Percentiles rank a stretch among this genome's conserved stretches.
Evolutionary conservation across 257 asterid species (phyloP).

Genomic region (Jaltomata sinuosa): DNA sequence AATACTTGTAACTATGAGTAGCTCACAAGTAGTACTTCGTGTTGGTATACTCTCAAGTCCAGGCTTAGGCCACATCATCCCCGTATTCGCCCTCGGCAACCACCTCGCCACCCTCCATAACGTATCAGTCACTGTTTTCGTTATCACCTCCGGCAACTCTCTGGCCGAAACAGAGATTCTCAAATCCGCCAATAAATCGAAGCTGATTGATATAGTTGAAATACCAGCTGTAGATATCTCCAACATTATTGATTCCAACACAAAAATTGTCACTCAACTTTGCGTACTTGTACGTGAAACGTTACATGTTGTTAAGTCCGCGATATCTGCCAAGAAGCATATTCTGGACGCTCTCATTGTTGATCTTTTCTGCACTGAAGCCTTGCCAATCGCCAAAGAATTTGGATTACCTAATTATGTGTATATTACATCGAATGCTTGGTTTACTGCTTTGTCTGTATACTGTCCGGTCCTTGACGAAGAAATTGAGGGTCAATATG

Average conservation of each 20-base stretch:
- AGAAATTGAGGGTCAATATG: constrained; percentile 35
- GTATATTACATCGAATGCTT: constrained; percentile 32
- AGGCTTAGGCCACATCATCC: constrained; percentile 73
- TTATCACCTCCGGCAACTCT: constrained; percentile 18
- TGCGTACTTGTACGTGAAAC: constrained; percentile 36
- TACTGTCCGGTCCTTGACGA: constrained; percentile 49
- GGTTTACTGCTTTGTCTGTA: constrained; percentile 34
- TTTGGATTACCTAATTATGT: constrained; percentile 40
- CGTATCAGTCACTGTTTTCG: constrained; percentile 32
- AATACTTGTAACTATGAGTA: background rate
- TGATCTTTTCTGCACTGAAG: constrained; percentile 42
- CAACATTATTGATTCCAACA: constrained; percentile 24
- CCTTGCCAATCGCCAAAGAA: constrained; percentile 37
- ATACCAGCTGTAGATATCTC: constrained; percentile 46
- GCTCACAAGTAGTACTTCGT: constrained; percentile 9
- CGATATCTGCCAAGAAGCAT: constrained; percentile 26
- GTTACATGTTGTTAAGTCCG: constrained; percentile 30
- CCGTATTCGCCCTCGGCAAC: constrained; percentile 33
- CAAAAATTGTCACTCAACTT: constrained; percentile 29
- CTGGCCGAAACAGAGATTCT: constrained; percentile 27
- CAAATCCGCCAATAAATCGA: constrained; percentile 2
- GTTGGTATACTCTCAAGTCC: constrained; percentile 50
- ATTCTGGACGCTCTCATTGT: constrained; percentile 46
- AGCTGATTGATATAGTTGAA: constrained; percentile 10
- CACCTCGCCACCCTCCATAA: constrained; percentile 45